Conservation (phyloP, 768 basidiomycete genomes). For the Pisolithus microcarpus region DNA sequence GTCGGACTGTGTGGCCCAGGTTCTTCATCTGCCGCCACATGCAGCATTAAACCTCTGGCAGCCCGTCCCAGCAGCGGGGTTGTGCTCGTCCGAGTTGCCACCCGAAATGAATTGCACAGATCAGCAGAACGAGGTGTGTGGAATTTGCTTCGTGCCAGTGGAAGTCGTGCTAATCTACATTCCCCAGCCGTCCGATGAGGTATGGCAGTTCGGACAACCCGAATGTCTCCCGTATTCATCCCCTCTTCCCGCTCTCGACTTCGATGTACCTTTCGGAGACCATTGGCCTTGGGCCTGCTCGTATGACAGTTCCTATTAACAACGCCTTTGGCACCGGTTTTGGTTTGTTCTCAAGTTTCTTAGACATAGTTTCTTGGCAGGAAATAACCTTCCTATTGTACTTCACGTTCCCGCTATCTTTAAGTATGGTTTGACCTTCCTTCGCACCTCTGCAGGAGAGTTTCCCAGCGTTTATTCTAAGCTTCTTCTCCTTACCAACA, state of each 20-base stretch:
- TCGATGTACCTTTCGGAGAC: neutral
- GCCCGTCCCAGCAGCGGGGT: neutral
- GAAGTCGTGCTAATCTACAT: neutral
- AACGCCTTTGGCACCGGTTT: conserved; percentile 15
- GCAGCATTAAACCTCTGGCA: neutral
- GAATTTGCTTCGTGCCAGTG: neutral
- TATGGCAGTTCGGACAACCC: neutral
- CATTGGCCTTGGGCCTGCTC: neutral
- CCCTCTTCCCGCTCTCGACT: neutral
- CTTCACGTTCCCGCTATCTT: too few species aligned
- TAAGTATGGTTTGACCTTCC: too few species aligned
- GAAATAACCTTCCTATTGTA: too few species aligned
- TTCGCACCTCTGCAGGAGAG: too few species aligned
- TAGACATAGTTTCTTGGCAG: too few species aligned
- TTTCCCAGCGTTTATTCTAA: too few species aligned
- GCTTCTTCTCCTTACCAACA: too few species aligned
- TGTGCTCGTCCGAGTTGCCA: neutral
- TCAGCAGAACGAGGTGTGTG: conserved; percentile 9
- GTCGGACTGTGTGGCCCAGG: conserved; percentile 6
- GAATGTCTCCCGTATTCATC: neutral
- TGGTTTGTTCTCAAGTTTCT: too few species aligned
- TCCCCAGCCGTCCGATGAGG: neutral
- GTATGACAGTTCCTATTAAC: conserved; percentile 24
- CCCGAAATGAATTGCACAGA: neutral
- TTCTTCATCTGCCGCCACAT: neutral